phyloP scores from a whole-genome alignment of 2,329 filamentous ascomycete species.

The Monosporascus sp. region DNA sequence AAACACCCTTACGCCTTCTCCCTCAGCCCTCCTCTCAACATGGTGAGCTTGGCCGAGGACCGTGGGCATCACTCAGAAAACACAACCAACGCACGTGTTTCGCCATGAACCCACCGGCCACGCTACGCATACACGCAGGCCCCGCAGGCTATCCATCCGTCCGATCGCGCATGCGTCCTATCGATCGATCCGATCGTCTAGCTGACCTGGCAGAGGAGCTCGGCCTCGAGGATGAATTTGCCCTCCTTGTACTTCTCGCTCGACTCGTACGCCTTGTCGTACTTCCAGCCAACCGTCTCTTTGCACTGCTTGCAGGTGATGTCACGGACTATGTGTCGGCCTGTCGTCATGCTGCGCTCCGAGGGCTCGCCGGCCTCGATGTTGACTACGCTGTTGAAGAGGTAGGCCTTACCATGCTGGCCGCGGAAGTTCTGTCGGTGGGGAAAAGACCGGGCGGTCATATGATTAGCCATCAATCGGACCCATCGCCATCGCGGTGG shows the following conservation, averaged over 20 bases:
- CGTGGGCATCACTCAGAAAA: too few species aligned
- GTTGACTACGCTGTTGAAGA: slow-evolving; percentile 94
- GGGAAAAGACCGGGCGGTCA: neutral
- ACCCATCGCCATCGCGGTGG: too few species aligned
- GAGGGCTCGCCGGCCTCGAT: slow-evolving; percentile 75
- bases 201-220: slow-evolving; percentile 76
- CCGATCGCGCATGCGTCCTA: too few species aligned
- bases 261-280: slow-evolving; percentile 90
- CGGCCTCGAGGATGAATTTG: slow-evolving; percentile 93
- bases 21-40: too few species aligned
- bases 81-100: too few species aligned
- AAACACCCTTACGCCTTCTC: too few species aligned
- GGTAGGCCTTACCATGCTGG: slow-evolving; percentile 95
- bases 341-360: slow-evolving; percentile 97
- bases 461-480: too few species aligned
- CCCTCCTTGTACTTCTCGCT: slow-evolving; percentile 98
- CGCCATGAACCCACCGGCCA: too few species aligned
- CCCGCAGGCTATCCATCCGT: too few species aligned
- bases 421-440: slow-evolving; percentile 82
- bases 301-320: slow-evolving; percentile 89
- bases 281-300: slow-evolving; percentile 95
- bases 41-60: too few species aligned
- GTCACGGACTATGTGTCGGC: slow-evolving; percentile 88
- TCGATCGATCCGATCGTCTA: slow-evolving; percentile 23
- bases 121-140: too few species aligned